Evolutionary conservation across 1,139 yeast species (phyloP).

Genomic region (Pichia kudriavzevii): DNA sequence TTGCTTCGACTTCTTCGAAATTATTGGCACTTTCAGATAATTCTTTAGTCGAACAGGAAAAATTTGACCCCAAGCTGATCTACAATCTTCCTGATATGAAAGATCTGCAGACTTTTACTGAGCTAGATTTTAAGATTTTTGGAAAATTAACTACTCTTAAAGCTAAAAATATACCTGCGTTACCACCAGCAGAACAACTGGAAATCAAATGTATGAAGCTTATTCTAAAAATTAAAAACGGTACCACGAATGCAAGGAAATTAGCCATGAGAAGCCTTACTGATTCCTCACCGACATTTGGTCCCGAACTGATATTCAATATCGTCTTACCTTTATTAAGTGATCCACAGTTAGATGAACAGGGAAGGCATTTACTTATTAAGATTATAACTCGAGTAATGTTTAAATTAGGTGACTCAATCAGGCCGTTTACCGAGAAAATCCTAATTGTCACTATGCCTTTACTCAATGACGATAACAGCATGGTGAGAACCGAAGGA

Average conservation of each 20-base stretch:
- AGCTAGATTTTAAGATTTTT: conserved; percentile 67
- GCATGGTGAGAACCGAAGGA: conserved; percentile 66
- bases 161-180: conserved; percentile 28
- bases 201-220: conserved; percentile 59
- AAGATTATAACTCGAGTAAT: conserved; percentile 68
- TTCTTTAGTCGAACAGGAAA: conserved; percentile 15
- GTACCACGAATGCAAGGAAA: conserved; percentile 60
- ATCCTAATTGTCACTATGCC: conserved; percentile 74
- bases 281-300: conserved; percentile 56
- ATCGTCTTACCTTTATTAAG: conserved; percentile 66
- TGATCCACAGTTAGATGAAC: conserved; percentile 70
- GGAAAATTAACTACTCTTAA: conserved; percentile 46
- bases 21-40: conserved; percentile 31
- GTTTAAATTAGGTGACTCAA: conserved; percentile 53
- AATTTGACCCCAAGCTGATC: conserved; percentile 35
- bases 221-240: conserved; percentile 69
- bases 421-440: conserved; percentile 69
- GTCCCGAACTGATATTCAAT: conserved; percentile 62
- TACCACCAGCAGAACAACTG: conserved; percentile 46
- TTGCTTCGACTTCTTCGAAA: conserved; percentile 23
- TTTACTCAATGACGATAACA: conserved; percentile 71
- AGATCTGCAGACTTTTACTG: conserved; percentile 60
- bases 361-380: conserved; percentile 75
- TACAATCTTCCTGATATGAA: conserved; percentile 55
- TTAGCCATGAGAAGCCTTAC: conserved; percentile 62